Evolutionary conservation across 306 rosid genomes (phyloP).

Genomic region (Gastrolobium bilobum): DNA sequence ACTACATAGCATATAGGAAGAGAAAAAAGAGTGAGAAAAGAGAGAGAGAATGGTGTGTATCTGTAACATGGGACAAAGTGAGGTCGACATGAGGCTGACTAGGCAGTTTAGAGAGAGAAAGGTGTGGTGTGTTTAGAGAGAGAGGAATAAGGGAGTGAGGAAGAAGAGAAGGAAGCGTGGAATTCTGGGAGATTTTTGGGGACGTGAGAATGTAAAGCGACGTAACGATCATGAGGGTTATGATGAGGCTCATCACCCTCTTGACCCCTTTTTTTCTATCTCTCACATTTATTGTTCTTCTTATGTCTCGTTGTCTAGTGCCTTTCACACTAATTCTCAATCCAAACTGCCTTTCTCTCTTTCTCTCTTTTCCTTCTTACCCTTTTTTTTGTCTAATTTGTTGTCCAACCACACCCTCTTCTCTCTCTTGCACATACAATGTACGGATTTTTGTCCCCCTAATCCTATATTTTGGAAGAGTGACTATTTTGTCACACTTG

Average conservation of each 20-base stretch:
- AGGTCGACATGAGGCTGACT: no score
- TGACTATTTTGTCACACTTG: no score
- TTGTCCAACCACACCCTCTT: no score
- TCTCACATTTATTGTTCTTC: not conserved
- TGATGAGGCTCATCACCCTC: constrained; percentile 77
- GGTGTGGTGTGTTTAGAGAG: not conserved
- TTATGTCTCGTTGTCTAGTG: no score
- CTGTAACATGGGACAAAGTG: no score
- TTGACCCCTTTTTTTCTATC: not conserved
- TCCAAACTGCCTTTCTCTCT: no score
- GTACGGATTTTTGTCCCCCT: constrained; percentile 2
- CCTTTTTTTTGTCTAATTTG: no score
- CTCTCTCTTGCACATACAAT: not conserved
- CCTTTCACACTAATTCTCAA: no score
- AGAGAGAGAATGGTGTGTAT: no score
- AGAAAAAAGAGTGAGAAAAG: no score
- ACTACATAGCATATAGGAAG: no score
- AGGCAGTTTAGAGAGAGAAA: not conserved
- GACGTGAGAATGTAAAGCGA: constrained; percentile 82
- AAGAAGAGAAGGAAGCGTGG: constrained; percentile 61
- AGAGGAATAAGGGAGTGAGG: constrained; percentile 21
- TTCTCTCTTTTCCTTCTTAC: no score
- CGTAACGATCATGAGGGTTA: constrained; percentile 98
- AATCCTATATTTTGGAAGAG: not conserved
- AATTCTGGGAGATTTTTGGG: constrained; percentile 96